Evolutionary conservation across 2,329 filamentous ascomycete species (phyloP), one percentile per base, ranked within the genome.

Genomic region (Ophiostoma sp.): DNA sequence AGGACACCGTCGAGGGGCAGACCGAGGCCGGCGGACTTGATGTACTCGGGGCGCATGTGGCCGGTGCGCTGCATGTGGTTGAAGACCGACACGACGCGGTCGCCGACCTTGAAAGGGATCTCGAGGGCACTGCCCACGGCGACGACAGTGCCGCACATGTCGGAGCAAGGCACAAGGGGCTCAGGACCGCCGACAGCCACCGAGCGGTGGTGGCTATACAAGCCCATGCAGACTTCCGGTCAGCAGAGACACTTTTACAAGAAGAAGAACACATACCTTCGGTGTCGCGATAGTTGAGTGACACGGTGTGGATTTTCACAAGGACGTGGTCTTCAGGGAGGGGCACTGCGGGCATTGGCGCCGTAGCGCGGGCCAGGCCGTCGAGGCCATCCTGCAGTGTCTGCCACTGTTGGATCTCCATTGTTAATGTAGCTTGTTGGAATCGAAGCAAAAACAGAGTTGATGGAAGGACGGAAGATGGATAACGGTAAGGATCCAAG

Each of bases 61-160:
- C 88, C 88, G 3, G 81, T 83, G 68, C 87, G 78, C 75, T 86
- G 84, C 8, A 78, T 79, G 76, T 86, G 83, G 74, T 84, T 84
- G 78, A 90, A 92, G 68, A 86, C 90, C 27, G 85, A 85, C 70
- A 90, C 82, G 54, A 92, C 89, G n/a, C 88, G 85, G 71, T 90
- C 86, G 71, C 89, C 89, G 20, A 80, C 78, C 69, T 82, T 81
- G 80, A 86, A 86, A 44, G 75, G 74, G 5, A 72, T 65, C 6
- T 79, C 79, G 2, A 65, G 39, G 2, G 78, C 76, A 11, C 81
- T 79, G 44, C 85, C 85, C 39, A 84, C 74, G 17, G 82, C 77
- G 1, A 85, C 79, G 65, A 92, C 80, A 10, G 82, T 82, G 64
- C 89, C 90, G 78, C 88, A 90, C 83, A 90, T 90, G 78, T 92